These are phyloP conservation scores for Fusarium protoensiforme DNA, from an alignment of 2,329 filamentous ascomycete genomes.

Conservation along the genomic window DNA sequence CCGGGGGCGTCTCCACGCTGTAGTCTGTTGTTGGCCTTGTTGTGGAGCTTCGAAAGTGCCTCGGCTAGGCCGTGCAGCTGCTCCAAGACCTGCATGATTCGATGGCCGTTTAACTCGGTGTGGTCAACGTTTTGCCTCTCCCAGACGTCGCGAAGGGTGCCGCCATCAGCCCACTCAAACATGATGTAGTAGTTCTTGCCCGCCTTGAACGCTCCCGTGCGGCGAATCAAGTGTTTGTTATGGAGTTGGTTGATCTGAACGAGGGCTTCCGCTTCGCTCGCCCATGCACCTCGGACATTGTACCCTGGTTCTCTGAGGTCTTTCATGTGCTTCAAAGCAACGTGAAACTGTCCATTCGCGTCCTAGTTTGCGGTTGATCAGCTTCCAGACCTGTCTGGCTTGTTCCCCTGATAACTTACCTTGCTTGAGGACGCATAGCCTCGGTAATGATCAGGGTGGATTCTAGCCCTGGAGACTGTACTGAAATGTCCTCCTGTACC, in stretches of 20 bases:
- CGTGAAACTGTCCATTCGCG: background rate
- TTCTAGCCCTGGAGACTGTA: constrained; percentile 1
- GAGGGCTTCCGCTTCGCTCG: constrained; percentile 10
- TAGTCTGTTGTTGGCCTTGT: background rate
- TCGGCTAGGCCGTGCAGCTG: constrained; percentile 16
- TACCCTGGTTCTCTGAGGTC: background rate
- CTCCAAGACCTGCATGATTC: constrained; percentile 12
- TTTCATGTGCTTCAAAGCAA: constrained; percentile 27
- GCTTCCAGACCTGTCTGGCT: background rate
- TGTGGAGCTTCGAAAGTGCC: constrained; percentile 20
- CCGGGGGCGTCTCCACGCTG: background rate
- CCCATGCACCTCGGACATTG: background rate
- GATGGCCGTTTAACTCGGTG: background rate
- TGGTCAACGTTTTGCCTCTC: background rate
- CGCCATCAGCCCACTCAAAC: constrained; percentile 29
- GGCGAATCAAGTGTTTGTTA: constrained; percentile 17
- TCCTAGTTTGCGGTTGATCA: background rate
- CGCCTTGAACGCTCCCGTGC: constrained; percentile 12
- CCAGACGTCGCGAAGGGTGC: constrained; percentile 28
- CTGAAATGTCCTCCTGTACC: constrained; percentile 26
- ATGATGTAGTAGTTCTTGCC: constrained; percentile 11
- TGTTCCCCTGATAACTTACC: background rate
- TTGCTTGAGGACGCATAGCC: background rate
- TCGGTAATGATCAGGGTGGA: constrained; percentile 1
- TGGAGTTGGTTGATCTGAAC: constrained; percentile 8